phyloP scores from a whole-genome alignment of 2,329 filamentous ascomycete species.

The Parastagonospora avenae region DNA sequence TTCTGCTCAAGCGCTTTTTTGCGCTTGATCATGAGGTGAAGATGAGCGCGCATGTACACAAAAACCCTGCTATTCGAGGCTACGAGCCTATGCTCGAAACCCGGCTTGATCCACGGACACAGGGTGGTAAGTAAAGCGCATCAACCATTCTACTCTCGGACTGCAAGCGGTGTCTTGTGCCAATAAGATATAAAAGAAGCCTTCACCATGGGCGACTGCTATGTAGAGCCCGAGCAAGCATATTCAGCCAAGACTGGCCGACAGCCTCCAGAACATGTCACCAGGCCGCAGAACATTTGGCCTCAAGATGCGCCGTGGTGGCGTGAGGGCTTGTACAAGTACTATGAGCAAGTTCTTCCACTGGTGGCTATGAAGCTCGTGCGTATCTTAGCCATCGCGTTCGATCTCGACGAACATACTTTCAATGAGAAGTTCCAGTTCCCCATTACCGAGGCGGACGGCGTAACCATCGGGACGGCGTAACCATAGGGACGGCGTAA shows the following conservation, averaged over 20 bases:
- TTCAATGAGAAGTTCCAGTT: background rate
- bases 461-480: no score
- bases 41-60: background rate
- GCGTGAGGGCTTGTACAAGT: background rate
- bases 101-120: background rate
- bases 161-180: background rate
- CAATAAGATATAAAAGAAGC: background rate
- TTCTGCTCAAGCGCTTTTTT: background rate
- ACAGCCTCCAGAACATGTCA: background rate
- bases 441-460: no score
- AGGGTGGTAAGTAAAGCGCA: background rate
- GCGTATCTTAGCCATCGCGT: background rate
- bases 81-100: background rate
- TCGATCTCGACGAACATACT: background rate
- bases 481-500: no score
- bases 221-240: background rate
- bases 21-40: background rate
- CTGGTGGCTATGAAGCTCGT: background rate
- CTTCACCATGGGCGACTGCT: slow-evolving; percentile 1
- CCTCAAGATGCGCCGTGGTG: background rate
- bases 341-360: background rate
- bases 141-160: background rate
- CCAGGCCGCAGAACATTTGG: background rate
- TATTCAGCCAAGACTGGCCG: background rate
- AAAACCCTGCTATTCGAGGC: slow-evolving; percentile 1